Conservation (phyloP, 208 protist genomes). For the Acanthamoeba culbertsoni region DNA sequence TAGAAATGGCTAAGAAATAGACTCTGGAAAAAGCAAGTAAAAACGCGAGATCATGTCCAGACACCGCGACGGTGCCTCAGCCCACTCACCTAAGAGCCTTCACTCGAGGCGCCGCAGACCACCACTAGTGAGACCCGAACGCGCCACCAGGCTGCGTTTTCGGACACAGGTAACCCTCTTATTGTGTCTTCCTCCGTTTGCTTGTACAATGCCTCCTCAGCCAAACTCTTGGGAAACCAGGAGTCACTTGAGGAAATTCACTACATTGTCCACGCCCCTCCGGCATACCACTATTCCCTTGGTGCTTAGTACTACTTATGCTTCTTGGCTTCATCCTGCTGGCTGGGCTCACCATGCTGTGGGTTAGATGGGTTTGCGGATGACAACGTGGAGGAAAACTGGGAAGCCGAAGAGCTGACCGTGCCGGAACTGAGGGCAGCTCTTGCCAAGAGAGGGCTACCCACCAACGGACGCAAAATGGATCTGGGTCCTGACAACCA, state of each 20-base stretch:
- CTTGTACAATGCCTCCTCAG: no score
- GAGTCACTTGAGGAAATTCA: constrained; percentile 15
- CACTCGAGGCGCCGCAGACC: neutral
- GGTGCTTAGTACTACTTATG: no score
- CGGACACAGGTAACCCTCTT: neutral
- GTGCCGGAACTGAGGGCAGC: neutral
- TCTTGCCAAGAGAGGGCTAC: neutral
- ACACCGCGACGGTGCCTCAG: no score
- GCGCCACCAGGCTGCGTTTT: neutral
- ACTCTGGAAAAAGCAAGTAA: no score
- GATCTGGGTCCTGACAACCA: neutral
- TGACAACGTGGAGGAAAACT: constrained; percentile 23
- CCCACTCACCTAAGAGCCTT: no score
- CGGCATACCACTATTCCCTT: constrained; percentile 7
- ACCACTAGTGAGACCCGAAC: neutral
- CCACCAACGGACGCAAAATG: neutral
- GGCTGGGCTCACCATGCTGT: no score
- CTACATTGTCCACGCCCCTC: neutral
- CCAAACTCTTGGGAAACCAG: no score
- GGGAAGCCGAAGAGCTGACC: constrained; percentile 6
- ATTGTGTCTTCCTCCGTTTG: no score
- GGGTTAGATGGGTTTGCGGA: neutral
- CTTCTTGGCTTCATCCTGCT: no score
- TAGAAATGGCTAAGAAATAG: no score
- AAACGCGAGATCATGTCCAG: no score